Base-by-base conservation (phyloP, 1,139 yeast genomes). In the Sugiyamaella castrensis region DNA sequence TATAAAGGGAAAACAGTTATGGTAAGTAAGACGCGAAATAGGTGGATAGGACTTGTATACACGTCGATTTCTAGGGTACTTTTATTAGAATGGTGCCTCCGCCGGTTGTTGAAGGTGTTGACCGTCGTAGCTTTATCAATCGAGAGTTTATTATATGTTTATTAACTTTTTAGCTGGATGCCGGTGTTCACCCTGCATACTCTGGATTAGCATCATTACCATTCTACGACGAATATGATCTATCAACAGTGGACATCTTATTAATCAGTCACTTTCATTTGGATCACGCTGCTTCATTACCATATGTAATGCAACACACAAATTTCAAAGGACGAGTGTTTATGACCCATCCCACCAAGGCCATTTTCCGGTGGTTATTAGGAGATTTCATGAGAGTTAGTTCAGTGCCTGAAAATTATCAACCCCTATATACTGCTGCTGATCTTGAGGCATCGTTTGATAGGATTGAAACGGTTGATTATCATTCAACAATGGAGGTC, bases 301-400 rank as follows among this genome's bases (percentile, higher is more conserved):
- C 99, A 0, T 94, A 91, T 63, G 98, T 92, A 34, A 91, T 92
- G 98, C 96, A 89, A 63, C 95, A 89, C 62, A 92, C 98, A 0
- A 87, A 80, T 58, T 92, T 92, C 73, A 82, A 80, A 60, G 99
- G 99, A 1, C 77, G 96, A 48, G 98, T 94, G 7, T 92, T 91
- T 66, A 92, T 92, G 99, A 92, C 98, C 26, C 98, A 92, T 66
- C 98, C 99, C 8, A 92, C 98, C 1, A 94, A 94, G 70, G 98
- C 98, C 32, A 92, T 92, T 53, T 92, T 91, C 65, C 77, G 96
- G 55, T 92, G 98, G 98, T 75, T 92, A 47, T 70, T 92, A 52
- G 84, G 91, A 53, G 99, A 92, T 73, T 94, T 91, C 62, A 98
- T 92, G 24, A 77, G 94, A 61, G 98, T 92, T 31, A 88, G 96